Evolutionary conservation across 192 early-diverging fungal genomes (phyloP).

Genomic region (Entomortierella beljakovae): DNA sequence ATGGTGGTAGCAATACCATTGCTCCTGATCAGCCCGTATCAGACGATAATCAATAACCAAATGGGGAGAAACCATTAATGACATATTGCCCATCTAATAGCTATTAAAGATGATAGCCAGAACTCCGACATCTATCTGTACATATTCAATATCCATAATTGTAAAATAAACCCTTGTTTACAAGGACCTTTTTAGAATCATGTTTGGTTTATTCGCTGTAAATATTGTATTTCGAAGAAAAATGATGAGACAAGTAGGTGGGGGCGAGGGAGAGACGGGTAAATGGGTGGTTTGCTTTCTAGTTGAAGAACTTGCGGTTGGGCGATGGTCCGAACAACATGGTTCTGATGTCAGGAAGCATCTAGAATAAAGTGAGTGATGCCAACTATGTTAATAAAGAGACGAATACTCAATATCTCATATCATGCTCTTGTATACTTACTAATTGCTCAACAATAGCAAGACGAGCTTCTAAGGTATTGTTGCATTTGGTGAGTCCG

Average conservation of each 20-base stretch:
- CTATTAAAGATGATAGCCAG: too few relatives aligned
- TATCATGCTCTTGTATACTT: conserved; percentile 5
- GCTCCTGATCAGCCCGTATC: too few relatives aligned
- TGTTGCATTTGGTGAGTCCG: conserved; percentile 86
- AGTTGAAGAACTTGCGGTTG: conserved; percentile 94
- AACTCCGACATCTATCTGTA: too few relatives aligned
- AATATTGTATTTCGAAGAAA: neutral
- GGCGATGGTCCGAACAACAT: conserved; percentile 92
- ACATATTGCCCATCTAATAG: too few relatives aligned
- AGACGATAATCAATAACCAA: too few relatives aligned
- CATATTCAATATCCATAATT: too few relatives aligned
- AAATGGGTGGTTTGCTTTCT: conserved; percentile 12
- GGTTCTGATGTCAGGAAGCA: conserved; percentile 94
- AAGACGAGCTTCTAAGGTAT: conserved; percentile 93
- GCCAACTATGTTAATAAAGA: neutral
- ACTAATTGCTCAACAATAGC: conserved; percentile 84
- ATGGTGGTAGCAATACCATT: neutral
- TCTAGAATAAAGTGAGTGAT: conserved; percentile 57
- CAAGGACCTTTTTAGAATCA: too few relatives aligned
- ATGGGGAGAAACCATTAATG: too few relatives aligned
- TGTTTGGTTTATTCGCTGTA: conserved; percentile 8
- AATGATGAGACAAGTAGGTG: neutral
- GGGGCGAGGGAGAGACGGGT: neutral
- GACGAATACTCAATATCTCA: neutral
- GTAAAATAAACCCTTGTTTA: too few relatives aligned